These are phyloP conservation scores for Albugo laibachii DNA, from an alignment of 352 stramenopile genomes.

Conservation along the genomic window DNA sequence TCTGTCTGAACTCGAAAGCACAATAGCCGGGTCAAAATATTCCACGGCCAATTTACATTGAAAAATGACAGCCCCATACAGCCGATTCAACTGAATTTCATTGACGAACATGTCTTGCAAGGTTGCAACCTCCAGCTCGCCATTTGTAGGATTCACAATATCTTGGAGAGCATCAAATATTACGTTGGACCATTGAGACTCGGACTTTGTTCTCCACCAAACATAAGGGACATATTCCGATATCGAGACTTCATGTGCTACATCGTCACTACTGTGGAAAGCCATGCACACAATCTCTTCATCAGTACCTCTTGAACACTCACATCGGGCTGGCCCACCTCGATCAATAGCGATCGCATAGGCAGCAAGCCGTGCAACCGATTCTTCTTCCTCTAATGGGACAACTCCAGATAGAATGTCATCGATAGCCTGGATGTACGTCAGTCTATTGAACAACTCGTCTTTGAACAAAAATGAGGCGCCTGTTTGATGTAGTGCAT, in stretches of 20 bases:
- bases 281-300: constrained; percentile 4
- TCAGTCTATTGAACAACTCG: constrained; percentile 60
- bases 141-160: constrained; percentile 15
- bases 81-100: constrained; percentile 46
- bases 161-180: constrained; percentile 24
- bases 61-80: constrained; percentile 83
- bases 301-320: not conserved
- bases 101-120: constrained; percentile 77
- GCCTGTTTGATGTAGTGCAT: constrained; percentile 26
- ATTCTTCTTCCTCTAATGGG: constrained; percentile 52
- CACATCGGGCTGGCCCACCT: constrained; percentile 10
- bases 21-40: no score
- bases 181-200: constrained; percentile 63
- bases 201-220: constrained; percentile 32
- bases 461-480: constrained; percentile 11
- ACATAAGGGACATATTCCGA: constrained; percentile 71
- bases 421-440: constrained; percentile 84
- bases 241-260: constrained; percentile 39
- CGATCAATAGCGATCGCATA: constrained; percentile 68
- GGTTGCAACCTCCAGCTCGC: constrained; percentile 5
- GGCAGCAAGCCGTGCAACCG: constrained; percentile 52
- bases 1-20: no score
- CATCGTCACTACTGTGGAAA: constrained; percentile 9
- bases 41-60: constrained; percentile 28
- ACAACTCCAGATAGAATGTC: constrained; percentile 82